A percentile compares a stretch with the other conserved stretches of the same genome.
phyloP scores from a whole-genome alignment of 306 rosid genomes.

The Neltuma alba region DNA sequence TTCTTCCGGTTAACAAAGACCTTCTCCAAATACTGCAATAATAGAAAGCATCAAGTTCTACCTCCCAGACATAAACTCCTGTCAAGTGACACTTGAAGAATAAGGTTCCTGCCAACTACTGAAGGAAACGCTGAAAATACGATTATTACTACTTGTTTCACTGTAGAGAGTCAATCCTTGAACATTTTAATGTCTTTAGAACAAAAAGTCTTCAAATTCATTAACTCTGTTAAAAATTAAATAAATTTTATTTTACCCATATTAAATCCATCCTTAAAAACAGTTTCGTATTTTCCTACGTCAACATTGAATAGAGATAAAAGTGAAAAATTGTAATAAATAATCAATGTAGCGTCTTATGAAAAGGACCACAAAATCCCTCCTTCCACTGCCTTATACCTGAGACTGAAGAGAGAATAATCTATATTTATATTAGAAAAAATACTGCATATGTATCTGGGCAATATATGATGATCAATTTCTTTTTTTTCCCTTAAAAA shows the following conservation, averaged over 20 bases:
- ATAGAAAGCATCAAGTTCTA: slow-evolving; percentile 43
- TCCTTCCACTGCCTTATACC: neutral
- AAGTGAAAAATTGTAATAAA: neutral
- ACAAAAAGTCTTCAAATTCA: neutral
- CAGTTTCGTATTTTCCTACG: neutral
- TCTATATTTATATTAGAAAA: neutral
- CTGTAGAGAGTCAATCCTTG: neutral
- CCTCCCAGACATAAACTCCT: slow-evolving; percentile 28
- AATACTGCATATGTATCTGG: neutral
- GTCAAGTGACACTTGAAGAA: slow-evolving; percentile 25
- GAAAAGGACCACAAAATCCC: neutral
- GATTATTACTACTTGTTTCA: neutral
- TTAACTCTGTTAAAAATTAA: neutral
- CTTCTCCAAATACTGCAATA: slow-evolving; percentile 69
- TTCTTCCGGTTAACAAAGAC: slow-evolving; percentile 54
- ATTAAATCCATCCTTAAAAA: neutral
- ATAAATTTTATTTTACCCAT: neutral
- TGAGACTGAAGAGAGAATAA: neutral
- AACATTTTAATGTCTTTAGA: neutral
- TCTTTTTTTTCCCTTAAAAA: neutral
- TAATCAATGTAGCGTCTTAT: neutral
- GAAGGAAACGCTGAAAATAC: neutral
- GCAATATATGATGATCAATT: neutral
- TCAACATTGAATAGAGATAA: neutral
- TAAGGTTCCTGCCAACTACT: slow-evolving; percentile 24